Percentiles rank a stretch among this genome's conserved stretches.
phyloP scores from a whole-genome alignment of 2,329 filamentous ascomycete genomes.

The Davidsoniella virescens region DNA sequence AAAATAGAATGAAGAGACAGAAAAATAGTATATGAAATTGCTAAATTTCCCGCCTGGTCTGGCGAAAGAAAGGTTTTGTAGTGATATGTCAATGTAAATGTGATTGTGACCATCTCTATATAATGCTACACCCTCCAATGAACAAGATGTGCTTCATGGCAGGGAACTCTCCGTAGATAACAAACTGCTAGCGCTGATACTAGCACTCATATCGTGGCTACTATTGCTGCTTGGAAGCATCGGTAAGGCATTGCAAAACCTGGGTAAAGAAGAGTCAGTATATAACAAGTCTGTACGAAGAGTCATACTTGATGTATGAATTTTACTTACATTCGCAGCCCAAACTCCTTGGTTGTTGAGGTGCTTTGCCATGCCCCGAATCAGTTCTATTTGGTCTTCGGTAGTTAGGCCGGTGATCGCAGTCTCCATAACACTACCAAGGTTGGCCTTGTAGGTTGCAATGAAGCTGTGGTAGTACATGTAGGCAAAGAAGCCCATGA shows the following conservation, averaged over 20 bases:
- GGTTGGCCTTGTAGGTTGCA: conserved; percentile 67
- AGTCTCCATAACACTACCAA: conserved; percentile 76
- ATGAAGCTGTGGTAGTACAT: conserved; percentile 99
- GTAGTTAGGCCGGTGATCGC: conserved; percentile 76
- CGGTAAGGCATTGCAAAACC: conserved; percentile 9
- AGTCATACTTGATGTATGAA: neutral
- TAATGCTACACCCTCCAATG: no score
- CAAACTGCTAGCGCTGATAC: neutral
- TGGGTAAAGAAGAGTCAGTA: neutral
- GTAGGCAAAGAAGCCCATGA: conserved; percentile 97
- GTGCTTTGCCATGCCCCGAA: conserved; percentile 47
- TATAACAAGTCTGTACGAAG: neutral
- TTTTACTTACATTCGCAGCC: conserved; percentile 22
- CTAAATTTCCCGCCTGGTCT: no score
- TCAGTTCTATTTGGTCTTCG: conserved; percentile 77
- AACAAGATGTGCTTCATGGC: neutral
- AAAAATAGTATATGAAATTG: no score
- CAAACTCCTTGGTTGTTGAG: conserved; percentile 46
- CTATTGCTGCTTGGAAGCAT: neutral
- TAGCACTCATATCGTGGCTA: neutral
- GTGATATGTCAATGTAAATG: neutral
- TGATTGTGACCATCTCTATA: neutral
- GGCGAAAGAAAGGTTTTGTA: no score
- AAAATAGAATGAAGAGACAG: no score
- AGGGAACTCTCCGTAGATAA: neutral